phyloP scores from a whole-genome alignment of 2,329 filamentous ascomycete genomes.

The Neospermospora avenae region DNA sequence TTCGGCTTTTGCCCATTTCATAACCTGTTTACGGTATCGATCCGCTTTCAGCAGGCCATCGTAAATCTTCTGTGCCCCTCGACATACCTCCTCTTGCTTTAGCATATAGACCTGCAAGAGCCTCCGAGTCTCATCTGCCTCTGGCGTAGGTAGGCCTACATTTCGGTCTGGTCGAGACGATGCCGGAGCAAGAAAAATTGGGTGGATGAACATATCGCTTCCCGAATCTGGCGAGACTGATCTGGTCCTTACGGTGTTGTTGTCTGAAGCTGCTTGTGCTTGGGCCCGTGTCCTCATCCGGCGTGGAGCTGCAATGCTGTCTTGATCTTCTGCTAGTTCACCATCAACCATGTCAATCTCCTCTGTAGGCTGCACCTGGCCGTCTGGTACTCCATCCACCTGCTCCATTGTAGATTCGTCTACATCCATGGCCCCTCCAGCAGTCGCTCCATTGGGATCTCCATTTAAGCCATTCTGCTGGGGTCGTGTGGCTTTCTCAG shows the following conservation, averaged over 20 bases:
- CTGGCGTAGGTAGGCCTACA: constrained; percentile 65
- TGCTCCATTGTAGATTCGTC: background rate
- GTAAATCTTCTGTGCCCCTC: constrained; percentile 65
- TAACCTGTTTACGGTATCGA: constrained; percentile 66
- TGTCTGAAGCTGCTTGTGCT: constrained; percentile 43
- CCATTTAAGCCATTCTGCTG: background rate
- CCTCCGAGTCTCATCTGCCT: constrained; percentile 76
- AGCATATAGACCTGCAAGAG: constrained; percentile 75
- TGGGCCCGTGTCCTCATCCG: constrained; percentile 54
- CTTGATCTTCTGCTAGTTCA: constrained; percentile 37
- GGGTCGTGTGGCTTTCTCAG: background rate
- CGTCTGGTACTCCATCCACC: background rate
- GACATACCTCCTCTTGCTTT: constrained; percentile 80
- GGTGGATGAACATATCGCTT: constrained; percentile 61
- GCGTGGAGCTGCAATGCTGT: constrained; percentile 43
- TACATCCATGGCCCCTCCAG: background rate
- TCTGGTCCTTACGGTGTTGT: constrained; percentile 34
- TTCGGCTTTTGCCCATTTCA: constrained; percentile 75
- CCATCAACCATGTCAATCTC: constrained; percentile 17
- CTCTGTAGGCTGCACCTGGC: background rate
- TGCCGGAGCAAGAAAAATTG: constrained; percentile 66
- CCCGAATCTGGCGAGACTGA: constrained; percentile 42
- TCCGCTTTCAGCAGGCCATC: constrained; percentile 71
- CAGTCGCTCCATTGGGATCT: background rate
- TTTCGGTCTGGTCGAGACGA: constrained; percentile 64